Evolutionary conservation across 202 grass and related monocot genomes (phyloP).

Genomic region (Carex sylvatica): DNA sequence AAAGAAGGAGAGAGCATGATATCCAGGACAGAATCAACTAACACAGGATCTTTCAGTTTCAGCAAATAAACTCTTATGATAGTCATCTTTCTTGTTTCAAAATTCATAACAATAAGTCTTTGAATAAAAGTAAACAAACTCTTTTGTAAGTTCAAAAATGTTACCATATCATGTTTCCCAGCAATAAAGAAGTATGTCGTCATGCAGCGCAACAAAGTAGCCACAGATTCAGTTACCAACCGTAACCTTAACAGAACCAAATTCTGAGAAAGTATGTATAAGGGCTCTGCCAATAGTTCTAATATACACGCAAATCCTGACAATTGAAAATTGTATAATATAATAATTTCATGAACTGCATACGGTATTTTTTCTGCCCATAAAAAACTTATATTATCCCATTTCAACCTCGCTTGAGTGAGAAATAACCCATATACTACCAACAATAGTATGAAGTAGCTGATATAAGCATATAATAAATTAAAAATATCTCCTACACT

Average conservation of each 20-base stretch:
- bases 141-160: conserved; percentile 10
- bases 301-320: conserved; percentile 90
- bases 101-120: not conserved
- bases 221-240: conserved; percentile 71
- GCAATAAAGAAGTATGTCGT: conserved; percentile 77
- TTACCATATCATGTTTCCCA: conserved; percentile 64
- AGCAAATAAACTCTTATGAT: conserved; percentile 21
- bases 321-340: conserved; percentile 26
- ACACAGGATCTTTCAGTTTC: not conserved
- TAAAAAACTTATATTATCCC: not conserved
- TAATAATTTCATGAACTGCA: conserved; percentile 20
- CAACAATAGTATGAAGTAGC: not conserved
- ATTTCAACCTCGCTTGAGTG: not conserved
- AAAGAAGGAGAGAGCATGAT: not conserved
- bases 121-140: not conserved
- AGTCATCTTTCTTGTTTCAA: not conserved
- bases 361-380: not conserved
- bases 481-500: not conserved
- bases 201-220: conserved; percentile 70
- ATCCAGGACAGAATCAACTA: conserved; percentile 7
- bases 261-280: conserved; percentile 93
- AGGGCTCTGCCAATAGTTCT: conserved; percentile 86
- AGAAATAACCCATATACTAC: not conserved
- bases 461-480: not conserved
- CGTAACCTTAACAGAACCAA: conserved; percentile 80